Evolutionary conservation across 106 monocot species (phyloP).

Genomic region (Allium sativum): DNA sequence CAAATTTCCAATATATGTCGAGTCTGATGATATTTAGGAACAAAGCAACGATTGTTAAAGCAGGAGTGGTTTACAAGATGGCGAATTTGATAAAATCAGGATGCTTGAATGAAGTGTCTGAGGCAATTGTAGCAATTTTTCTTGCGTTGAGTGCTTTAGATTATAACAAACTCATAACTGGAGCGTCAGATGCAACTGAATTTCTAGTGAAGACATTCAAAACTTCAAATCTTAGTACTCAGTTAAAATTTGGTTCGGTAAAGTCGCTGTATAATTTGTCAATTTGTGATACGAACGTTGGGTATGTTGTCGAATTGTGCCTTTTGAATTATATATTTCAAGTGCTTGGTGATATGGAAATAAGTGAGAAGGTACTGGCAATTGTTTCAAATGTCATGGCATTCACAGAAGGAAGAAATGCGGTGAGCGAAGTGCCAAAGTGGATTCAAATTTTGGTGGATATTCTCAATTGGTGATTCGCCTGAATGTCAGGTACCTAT

Average conservation of each 20-base stretch:
- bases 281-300: conserved; percentile 27
- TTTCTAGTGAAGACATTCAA: conserved; percentile 46
- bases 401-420: conserved; percentile 37
- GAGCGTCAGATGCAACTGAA: conserved; percentile 40
- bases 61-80: conserved; percentile 77
- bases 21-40: conserved; percentile 31
- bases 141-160: conserved; percentile 72
- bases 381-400: conserved; percentile 51
- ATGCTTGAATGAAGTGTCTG: conserved; percentile 6
- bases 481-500: conserved; percentile 52
- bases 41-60: conserved; percentile 63
- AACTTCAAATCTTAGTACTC: not conserved
- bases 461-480: conserved; percentile 71
- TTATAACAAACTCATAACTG: conserved; percentile 64
- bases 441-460: conserved; percentile 46
- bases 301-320: conserved; percentile 29
- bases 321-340: conserved; percentile 37
- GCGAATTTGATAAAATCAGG: conserved; percentile 20
- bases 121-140: conserved; percentile 69
- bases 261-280: conserved; percentile 79
- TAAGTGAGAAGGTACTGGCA: conserved; percentile 39
- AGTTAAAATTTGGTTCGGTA: conserved; percentile 41
- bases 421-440: conserved; percentile 24
- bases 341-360: conserved; percentile 32
- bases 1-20: no score